Evolutionary conservation across 306 rosid species (phyloP).

Genomic region (Crotalaria pallida): DNA sequence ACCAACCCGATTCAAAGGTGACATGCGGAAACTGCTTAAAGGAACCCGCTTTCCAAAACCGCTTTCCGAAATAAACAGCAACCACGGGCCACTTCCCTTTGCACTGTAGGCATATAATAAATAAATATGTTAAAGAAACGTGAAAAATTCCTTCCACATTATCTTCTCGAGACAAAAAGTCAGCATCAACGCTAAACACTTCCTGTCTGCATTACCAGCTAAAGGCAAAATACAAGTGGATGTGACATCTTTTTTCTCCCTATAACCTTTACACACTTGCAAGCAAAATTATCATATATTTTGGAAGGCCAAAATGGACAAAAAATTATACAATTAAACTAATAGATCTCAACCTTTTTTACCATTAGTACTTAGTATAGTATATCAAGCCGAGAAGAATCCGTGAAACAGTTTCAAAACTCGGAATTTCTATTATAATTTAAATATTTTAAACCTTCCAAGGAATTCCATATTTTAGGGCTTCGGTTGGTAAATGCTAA

Average conservation of each 20-base stretch:
- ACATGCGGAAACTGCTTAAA: conserved; percentile 63
- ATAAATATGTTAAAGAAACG: conserved; percentile 10
- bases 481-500: background rate
- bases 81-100: conserved; percentile 79
- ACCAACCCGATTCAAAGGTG: conserved; percentile 83
- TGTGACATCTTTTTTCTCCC: background rate
- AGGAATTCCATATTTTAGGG: background rate
- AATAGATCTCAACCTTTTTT: background rate
- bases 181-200: background rate
- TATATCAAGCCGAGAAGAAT: background rate
- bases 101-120: conserved; percentile 30
- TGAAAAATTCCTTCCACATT: background rate
- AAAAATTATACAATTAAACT: background rate
- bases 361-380: too few relatives aligned
- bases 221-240: background rate
- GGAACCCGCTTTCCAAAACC: conserved; percentile 98
- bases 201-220: background rate
- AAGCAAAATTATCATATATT: background rate
- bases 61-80: conserved; percentile 88
- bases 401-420: background rate
- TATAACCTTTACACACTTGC: background rate
- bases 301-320: background rate
- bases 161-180: conserved; percentile 5
- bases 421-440: background rate
- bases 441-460: background rate